A percentile compares a stretch with the other conserved stretches of the same genome.
Evolutionary conservation across 2,329 filamentous ascomycete species (phyloP).

Genomic region (Exophiala alcalophila): DNA sequence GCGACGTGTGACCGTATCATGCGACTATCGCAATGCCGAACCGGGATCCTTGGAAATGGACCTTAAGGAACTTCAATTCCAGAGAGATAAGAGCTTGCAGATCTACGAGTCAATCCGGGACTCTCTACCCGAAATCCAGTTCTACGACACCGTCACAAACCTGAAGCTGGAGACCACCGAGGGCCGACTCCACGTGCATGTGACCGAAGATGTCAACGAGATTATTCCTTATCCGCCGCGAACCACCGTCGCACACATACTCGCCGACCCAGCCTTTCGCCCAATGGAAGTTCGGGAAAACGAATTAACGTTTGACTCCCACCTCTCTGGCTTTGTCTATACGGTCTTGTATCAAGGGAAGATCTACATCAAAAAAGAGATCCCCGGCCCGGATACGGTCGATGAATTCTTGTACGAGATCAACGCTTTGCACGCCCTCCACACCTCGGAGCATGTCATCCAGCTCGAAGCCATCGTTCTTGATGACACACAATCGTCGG

Average conservation of each 20-base stretch:
- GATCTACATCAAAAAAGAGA: slow-evolving; percentile 92
- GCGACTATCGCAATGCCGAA: slow-evolving; percentile 82
- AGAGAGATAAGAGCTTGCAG: slow-evolving; percentile 85
- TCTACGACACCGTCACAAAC: slow-evolving; percentile 94
- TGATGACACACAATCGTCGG: slow-evolving; percentile 67
- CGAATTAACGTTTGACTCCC: slow-evolving; percentile 79
- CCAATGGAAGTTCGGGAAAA: slow-evolving; percentile 61
- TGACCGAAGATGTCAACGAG: slow-evolving; percentile 96
- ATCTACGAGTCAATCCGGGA: slow-evolving; percentile 95
- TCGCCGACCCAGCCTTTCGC: slow-evolving; percentile 53
- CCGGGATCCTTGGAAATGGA: slow-evolving; percentile 82
- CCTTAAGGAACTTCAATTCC: slow-evolving; percentile 71
- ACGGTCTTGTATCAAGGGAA: slow-evolving; percentile 70
- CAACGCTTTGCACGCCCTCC: slow-evolving; percentile 81
- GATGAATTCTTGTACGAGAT: slow-evolving; percentile 98
- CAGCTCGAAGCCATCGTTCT: slow-evolving; percentile 83
- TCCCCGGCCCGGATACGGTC: slow-evolving; percentile 89
- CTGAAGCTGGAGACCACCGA: slow-evolving; percentile 87
- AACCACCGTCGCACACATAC: slow-evolving; percentile 66
- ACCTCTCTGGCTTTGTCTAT: slow-evolving; percentile 97
- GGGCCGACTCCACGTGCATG: slow-evolving; percentile 87
- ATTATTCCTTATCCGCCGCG: slow-evolving; percentile 81
- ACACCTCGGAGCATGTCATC: slow-evolving; percentile 73
- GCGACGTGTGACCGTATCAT: slow-evolving; percentile 86
- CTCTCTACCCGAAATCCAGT: slow-evolving; percentile 88